Evolutionary conservation across 495 filamentous ascomycete species (phyloP).

Genomic region (Penicillium parvum): DNA sequence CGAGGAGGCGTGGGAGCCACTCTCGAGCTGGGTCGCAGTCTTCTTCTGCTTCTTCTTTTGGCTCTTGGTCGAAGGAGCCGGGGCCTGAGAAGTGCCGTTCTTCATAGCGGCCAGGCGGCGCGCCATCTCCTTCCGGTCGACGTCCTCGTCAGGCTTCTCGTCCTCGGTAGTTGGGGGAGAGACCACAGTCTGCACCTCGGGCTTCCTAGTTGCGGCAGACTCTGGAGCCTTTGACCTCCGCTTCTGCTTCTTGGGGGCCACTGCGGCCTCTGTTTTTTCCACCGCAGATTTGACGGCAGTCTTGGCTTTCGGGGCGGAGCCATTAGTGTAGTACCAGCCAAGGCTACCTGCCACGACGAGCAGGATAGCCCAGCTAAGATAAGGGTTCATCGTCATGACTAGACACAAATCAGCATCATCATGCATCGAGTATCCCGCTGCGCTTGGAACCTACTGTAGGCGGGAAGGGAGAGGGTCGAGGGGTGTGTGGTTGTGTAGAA

Average conservation of each 20-base stretch:
- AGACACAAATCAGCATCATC: constrained; percentile 10
- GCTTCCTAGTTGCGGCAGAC: constrained; percentile 22
- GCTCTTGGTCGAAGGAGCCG: constrained; percentile 41
- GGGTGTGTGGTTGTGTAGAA: constrained; percentile 3
- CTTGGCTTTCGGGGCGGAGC: constrained; percentile 33
- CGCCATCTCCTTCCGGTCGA: constrained; percentile 69
- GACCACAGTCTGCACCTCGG: constrained; percentile 35
- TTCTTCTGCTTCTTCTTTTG: constrained; percentile 61
- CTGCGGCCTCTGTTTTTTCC: constrained; percentile 34
- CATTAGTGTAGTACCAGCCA: constrained; percentile 46
- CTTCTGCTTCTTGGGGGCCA: constrained; percentile 40
- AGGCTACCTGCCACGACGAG: constrained; percentile 46
- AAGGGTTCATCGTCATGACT: constrained; percentile 43
- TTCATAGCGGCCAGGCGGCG: constrained; percentile 63
- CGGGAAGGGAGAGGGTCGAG: not conserved
- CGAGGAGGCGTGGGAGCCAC: constrained; percentile 54
- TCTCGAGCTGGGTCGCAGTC: constrained; percentile 29
- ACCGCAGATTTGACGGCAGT: constrained; percentile 24
- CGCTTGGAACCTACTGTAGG: constrained; percentile 11
- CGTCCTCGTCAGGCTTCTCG: constrained; percentile 52
- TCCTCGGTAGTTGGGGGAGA: constrained; percentile 35
- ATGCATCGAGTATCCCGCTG: not conserved
- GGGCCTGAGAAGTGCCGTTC: constrained; percentile 48
- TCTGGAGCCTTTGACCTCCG: constrained; percentile 37
- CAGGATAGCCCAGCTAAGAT: constrained; percentile 55